Base-by-base conservation (phyloP, 129 eudicot species). In the Scalesia atractyloides region DNA sequence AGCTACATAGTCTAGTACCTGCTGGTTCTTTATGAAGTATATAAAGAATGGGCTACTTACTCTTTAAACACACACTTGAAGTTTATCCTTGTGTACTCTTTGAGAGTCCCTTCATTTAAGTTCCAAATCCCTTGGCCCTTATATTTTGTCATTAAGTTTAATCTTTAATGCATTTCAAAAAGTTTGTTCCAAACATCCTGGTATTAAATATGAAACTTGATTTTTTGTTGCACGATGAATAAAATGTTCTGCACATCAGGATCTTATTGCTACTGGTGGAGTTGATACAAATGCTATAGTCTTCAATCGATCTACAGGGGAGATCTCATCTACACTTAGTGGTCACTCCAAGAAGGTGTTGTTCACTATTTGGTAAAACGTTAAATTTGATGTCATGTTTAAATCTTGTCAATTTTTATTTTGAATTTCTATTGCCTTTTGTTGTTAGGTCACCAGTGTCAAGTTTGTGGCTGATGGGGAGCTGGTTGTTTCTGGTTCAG, bases 281-380 rank as follows among this genome's bases (percentile, higher is more conserved):
- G 81, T 77, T 64, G 98, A 94, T 78, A 71, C 91, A 13, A 94
- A 90, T 84, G 90, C 89, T 63, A 87, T 94, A 69, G 86, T 94
- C 80, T 94, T 94, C 50, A 85, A 94, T 80, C 87, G 88, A 70
- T 70, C 96, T 36, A 80, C 96, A 64, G 97, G 96, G 73, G 86
- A 90, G 85, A 89, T 86, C 64, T 57, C 88, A 83, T 88, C 98
- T 26, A 94, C 93, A 26, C 97, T 94, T 51, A 94, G 93, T 78
- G 98, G 98, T 46, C 98, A 94, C 74, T 94, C 98, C 56, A 94
- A 94, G 88, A 94, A 88, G 98, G 98, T 94, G 12, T 44, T 70
- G 63, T 49, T 71, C 22, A n/a, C 43, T 73, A 49, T 54, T 84
- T 70, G 47, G 22, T 61, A 59, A 69, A 48, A 57, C 20, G 52